Percentiles rank a stretch among this genome's conserved stretches.
These are phyloP conservation scores for Sicyos baderoa DNA, from an alignment of 306 rosid genomes.

Conservation along the genomic window DNA sequence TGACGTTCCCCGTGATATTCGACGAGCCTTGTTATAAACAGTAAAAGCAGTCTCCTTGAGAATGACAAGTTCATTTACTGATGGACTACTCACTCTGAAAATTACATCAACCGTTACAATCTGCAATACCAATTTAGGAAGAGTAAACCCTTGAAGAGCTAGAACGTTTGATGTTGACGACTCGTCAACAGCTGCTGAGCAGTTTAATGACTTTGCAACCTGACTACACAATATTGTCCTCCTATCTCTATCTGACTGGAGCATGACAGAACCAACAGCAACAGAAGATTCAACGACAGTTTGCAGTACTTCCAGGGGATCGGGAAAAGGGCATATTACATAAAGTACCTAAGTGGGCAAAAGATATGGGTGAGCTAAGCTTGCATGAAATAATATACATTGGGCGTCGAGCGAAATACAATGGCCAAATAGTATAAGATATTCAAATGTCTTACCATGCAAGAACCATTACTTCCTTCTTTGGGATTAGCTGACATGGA, in stretches of 20 bases:
- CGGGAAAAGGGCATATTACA: constrained; percentile 98
- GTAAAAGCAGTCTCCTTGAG: constrained; percentile 93
- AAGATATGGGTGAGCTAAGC: background rate
- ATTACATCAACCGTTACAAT: constrained; percentile 90
- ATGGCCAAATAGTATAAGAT: constrained; percentile 8
- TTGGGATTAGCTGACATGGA: constrained; percentile 56
- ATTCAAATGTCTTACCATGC: constrained; percentile 52
- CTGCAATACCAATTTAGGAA: constrained; percentile 86
- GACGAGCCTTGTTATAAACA: constrained; percentile 87
- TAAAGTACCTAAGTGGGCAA: constrained; percentile 64
- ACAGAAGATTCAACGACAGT: constrained; percentile 85
- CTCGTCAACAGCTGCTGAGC: constrained; percentile 90
- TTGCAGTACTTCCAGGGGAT: constrained; percentile 82
- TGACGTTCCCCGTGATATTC: constrained; percentile 72
- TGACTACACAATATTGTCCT: constrained; percentile 70
- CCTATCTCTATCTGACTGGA: constrained; percentile 79
- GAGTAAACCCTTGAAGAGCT: constrained; percentile 76
- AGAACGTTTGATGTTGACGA: constrained; percentile 72
- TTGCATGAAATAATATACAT: background rate
- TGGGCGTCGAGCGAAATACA: background rate
- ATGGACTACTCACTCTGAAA: constrained; percentile 88
- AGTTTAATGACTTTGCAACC: constrained; percentile 86
- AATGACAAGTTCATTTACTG: constrained; percentile 71
- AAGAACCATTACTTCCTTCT: constrained; percentile 79
- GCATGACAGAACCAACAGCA: constrained; percentile 79